Conservation (phyloP, 208 protist genomes). For the Strigomonas culicis region DNA sequence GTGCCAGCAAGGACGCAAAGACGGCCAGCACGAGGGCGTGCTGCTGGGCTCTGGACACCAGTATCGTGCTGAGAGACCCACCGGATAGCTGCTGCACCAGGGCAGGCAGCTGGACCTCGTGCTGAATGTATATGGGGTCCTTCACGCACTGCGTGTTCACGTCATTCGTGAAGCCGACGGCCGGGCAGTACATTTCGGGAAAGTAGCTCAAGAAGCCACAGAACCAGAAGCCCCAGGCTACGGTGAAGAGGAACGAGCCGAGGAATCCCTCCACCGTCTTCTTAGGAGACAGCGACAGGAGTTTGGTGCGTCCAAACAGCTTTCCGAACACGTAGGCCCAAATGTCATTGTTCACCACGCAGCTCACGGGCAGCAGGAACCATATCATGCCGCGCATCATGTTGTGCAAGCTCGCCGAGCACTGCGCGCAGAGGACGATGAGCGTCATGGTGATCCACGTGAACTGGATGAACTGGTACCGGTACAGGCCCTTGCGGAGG, state of each 20-base stretch:
- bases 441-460: constrained; percentile 88
- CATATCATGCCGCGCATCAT: constrained; percentile 92
- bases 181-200: constrained; percentile 86
- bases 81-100: constrained; percentile 54
- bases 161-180: constrained; percentile 56
- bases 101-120: constrained; percentile 44
- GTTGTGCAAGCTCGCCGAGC: constrained; percentile 60
- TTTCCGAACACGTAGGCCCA: constrained; percentile 91
- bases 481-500: constrained; percentile 83
- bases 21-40: constrained; percentile 94
- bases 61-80: constrained; percentile 35
- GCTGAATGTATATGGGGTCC: constrained; percentile 71
- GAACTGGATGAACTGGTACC: constrained; percentile 91
- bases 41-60: constrained; percentile 80
- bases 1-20: constrained; percentile 96
- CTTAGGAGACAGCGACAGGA: constrained; percentile 88
- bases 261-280: constrained; percentile 92
- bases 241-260: constrained; percentile 87
- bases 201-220: constrained; percentile 86
- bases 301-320: constrained; percentile 80
- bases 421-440: constrained; percentile 66
- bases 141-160: constrained; percentile 49
- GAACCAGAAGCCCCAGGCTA: constrained; percentile 90
- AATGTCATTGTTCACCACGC: constrained; percentile 90
- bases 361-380: constrained; percentile 88